These are phyloP conservation scores for Chaetomium sp. DNA, from an alignment of 2,329 filamentous ascomycete species.

Conservation along the genomic window DNA sequence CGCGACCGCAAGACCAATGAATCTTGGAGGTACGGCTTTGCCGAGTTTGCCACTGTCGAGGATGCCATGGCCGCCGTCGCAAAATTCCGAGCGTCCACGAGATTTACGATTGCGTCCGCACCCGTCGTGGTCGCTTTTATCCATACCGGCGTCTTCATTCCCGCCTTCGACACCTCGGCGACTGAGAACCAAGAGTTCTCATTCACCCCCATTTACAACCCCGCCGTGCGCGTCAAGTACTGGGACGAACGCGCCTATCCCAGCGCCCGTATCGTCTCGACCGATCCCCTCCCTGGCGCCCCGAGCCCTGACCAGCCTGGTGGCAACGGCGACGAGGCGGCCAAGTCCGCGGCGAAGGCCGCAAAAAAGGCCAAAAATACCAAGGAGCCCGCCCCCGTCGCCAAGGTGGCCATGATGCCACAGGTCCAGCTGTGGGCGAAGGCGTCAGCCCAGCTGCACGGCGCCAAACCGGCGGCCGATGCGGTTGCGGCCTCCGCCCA, in stretches of 20 bases:
- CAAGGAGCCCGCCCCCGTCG: conserved; percentile 49
- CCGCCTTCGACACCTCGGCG: conserved; percentile 61
- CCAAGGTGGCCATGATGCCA: conserved; percentile 58
- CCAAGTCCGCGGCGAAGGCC: conserved; percentile 26
- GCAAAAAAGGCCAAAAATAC: conserved; percentile 58
- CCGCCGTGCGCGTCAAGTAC: conserved; percentile 69
- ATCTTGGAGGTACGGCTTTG: conserved; percentile 81
- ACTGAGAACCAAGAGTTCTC: conserved; percentile 63
- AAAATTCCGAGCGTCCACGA: conserved; percentile 71
- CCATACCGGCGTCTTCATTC: conserved; percentile 82
- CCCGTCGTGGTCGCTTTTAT: conserved; percentile 73
- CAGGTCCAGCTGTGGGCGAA: conserved; percentile 73
- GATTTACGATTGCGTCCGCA: conserved; percentile 76
- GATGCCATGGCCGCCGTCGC: conserved; percentile 74
- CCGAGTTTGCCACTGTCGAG: conserved; percentile 75
- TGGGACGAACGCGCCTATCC: conserved; percentile 76
- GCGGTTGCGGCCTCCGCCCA: conserved; percentile 32
- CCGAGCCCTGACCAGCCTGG: conserved; percentile 45
- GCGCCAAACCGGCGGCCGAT: conserved; percentile 44
- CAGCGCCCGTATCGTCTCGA: conserved; percentile 63
- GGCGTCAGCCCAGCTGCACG: conserved; percentile 68
- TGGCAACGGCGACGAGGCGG: conserved; percentile 39
- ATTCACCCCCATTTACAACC: conserved; percentile 71
- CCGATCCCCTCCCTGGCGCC: conserved; percentile 45
- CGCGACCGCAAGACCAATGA: conserved; percentile 71